These are phyloP conservation scores for Colletotrichum lini DNA, from an alignment of 2,329 filamentous ascomycete species.

Conservation along the genomic window DNA sequence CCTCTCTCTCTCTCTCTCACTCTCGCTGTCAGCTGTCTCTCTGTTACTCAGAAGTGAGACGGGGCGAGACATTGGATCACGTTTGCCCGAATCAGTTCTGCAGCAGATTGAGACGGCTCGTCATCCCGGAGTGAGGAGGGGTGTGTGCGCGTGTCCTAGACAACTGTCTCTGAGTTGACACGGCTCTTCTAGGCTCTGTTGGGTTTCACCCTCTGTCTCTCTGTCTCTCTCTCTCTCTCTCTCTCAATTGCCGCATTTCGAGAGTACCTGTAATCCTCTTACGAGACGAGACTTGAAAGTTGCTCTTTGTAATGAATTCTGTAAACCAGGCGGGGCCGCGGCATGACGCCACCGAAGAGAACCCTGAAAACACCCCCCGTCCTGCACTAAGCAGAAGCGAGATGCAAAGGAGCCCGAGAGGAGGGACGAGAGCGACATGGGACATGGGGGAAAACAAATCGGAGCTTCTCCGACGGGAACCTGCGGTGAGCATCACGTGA, in stretches of 20 bases:
- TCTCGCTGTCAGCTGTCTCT: background rate
- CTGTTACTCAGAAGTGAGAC: background rate
- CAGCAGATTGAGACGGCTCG: background rate
- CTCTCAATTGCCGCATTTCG: too few species aligned
- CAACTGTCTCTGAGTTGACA: background rate
- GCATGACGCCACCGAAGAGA: conserved; percentile 13
- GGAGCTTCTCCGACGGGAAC: background rate
- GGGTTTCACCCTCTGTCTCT: background rate
- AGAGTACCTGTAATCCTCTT: too few species aligned
- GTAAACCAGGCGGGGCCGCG: background rate
- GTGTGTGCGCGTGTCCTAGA: background rate
- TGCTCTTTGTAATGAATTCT: background rate
- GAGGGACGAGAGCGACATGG: background rate
- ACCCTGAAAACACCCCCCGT: background rate
- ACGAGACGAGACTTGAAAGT: background rate
- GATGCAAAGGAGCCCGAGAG: background rate
- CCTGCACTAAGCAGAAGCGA: background rate
- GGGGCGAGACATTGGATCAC: conserved; percentile 6
- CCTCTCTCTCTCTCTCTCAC: background rate
- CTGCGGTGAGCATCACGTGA: background rate
- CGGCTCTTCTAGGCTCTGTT: background rate
- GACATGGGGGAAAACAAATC: background rate
- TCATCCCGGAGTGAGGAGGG: background rate
- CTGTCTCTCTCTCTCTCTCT: background rate
- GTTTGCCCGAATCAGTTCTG: background rate